Evolutionary conservation across 2,329 filamentous ascomycete genomes (phyloP), one percentile per base, ranked within the genome.

Genomic region (Daldinia sp.): DNA sequence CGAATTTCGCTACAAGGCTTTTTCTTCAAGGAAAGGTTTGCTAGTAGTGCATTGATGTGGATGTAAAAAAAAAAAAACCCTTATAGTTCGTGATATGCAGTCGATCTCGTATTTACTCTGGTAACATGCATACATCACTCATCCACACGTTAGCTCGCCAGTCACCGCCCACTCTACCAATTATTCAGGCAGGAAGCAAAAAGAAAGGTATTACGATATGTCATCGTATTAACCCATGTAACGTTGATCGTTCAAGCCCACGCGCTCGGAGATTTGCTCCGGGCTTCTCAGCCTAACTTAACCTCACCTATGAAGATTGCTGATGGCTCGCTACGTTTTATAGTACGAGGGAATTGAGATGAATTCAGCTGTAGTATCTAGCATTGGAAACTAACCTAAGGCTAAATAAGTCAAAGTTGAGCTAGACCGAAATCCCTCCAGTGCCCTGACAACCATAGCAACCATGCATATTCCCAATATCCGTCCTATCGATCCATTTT

Each of bases 41-140:
- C 39, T 27, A 13, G 25, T 45, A n/a, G 21, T 45, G 39, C 21
- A 45, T 45, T 45, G 39, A 7, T 45, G 27, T 15, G 21, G 21
- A 13, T 25, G n/a, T 3, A 8, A 27, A 25, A 45, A 21, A 45
- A 27, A 27, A 3, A 45, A 15, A 45, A n/a, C n/a, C 21, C 13
- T 45, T 6, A 7, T 30, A 23, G 32, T 55, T 58, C 50, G 29
- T 21, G 32, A 52, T 61, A 62, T 65, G 63, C 63, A 32, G 43
- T 59, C 37, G 29, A 61, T 45, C 63, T 65, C 63, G 63, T 65
- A 61, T 65, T 62, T 34, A 23, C 13, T 30, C 43, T 48, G 45
- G 25, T 17, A 48, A 25, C 45, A 19, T 30, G 45, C 45, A 48
- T 48, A 32, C 45, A 48, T 48, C 45, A 48, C 39, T 45, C 21